Percentiles rank a stretch among this genome's conserved stretches.
Conservation (phyloP, 768 basidiomycete genomes). For the Leccinellum albellum region DNA sequence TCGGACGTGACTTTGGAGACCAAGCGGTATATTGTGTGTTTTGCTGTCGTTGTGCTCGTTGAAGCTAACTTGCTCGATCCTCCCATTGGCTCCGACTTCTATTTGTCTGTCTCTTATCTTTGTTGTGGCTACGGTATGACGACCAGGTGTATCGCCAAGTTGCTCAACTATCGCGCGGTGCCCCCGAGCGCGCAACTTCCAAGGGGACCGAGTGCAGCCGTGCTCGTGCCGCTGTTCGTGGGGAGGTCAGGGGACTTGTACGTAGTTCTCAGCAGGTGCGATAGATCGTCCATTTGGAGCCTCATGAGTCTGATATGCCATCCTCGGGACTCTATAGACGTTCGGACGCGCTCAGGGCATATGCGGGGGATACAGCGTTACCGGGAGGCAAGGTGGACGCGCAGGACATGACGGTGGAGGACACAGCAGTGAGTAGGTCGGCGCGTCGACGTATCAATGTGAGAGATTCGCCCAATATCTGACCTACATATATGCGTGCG, state of each 20-base stretch:
- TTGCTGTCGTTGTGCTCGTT: background rate
- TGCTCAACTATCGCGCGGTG: slow-evolving; percentile 25
- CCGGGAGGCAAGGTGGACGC: slow-evolving; percentile 82
- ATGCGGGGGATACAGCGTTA: slow-evolving; percentile 84
- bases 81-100: background rate
- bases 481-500: too few relatives aligned
- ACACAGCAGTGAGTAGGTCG: slow-evolving; percentile 60
- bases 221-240: slow-evolving; percentile 81
- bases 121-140: too few relatives aligned
- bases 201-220: slow-evolving; percentile 62
- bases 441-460: background rate
- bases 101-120: background rate
- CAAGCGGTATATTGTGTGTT: slow-evolving; percentile 12
- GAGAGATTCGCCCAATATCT: background rate
- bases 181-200: slow-evolving; percentile 42
- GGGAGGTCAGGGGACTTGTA: slow-evolving; percentile 82
- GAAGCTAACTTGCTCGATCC: background rate
- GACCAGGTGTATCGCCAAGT: slow-evolving; percentile 24
- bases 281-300: slow-evolving; percentile 5
- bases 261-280: slow-evolving; percentile 79
- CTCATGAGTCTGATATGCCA: background rate
- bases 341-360: slow-evolving; percentile 65
- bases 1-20: slow-evolving; percentile 18
- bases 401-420: slow-evolving; percentile 65
- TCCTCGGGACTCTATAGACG: slow-evolving; percentile 57